These are phyloP conservation scores for Verticillium nonalfalfae DNA, from an alignment of 2,329 filamentous ascomycete species.

Conservation along the genomic window DNA sequence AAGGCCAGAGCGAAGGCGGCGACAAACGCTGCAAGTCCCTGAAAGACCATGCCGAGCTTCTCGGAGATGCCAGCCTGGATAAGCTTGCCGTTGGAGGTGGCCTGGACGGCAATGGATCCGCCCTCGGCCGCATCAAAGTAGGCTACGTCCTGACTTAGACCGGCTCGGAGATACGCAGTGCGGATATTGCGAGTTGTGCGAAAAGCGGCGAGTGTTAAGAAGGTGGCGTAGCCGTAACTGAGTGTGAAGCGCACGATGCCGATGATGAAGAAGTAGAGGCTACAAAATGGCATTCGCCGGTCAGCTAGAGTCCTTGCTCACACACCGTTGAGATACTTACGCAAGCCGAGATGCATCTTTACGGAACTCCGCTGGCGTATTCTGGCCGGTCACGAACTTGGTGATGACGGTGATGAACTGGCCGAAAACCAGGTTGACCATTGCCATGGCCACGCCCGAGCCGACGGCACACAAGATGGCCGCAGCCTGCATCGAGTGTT, in stretches of 20 bases:
- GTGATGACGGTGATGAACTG: conserved; percentile 9
- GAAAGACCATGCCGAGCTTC: conserved; percentile 25
- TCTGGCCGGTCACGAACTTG: conserved; percentile 12
- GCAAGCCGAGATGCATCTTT: conserved; percentile 21
- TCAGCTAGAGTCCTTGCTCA: neutral
- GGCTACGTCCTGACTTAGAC: conserved; percentile 42
- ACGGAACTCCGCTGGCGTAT: conserved; percentile 19
- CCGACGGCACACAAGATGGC: conserved; percentile 1
- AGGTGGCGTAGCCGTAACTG: neutral
- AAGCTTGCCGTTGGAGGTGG: conserved; percentile 31
- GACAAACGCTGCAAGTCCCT: conserved; percentile 24
- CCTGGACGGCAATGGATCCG: conserved; percentile 30
- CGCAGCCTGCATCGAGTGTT: neutral
- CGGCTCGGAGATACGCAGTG: conserved; percentile 39
- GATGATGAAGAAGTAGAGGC: neutral
- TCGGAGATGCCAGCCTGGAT: conserved; percentile 28
- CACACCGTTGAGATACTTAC: conserved; percentile 12
- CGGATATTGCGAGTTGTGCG: conserved; percentile 41
- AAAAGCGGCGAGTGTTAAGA: conserved; percentile 34
- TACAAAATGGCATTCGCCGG: neutral
- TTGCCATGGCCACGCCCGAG: conserved; percentile 9
- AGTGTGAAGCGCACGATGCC: neutral
- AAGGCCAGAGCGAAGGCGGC: conserved; percentile 28
- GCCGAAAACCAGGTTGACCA: conserved; percentile 11
- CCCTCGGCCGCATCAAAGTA: conserved; percentile 36